phyloP scores from a whole-genome alignment of 139 green algal genomes.

The Chlorella sp. region DNA sequence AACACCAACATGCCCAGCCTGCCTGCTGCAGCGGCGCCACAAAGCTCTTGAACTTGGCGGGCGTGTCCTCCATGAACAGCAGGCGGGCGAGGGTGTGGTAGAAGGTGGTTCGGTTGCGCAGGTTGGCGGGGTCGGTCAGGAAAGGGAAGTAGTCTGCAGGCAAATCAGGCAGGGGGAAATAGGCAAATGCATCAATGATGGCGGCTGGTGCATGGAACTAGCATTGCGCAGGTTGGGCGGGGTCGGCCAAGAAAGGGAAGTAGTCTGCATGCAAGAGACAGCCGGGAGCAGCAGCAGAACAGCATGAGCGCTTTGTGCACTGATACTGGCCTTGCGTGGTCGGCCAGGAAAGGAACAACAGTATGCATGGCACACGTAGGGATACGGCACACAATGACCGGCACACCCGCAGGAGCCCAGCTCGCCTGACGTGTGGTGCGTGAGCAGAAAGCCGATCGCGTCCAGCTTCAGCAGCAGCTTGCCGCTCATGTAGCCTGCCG shows the following conservation, averaged over 20 bases:
- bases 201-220: too few species aligned
- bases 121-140: constrained; percentile 74
- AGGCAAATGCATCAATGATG: too few species aligned
- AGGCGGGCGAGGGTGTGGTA: constrained; percentile 94
- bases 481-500: constrained; percentile 95
- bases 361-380: too few species aligned
- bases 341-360: too few species aligned
- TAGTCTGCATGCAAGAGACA: neutral
- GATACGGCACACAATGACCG: too few species aligned
- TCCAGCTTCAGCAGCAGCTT: constrained; percentile 98
- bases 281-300: too few species aligned
- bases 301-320: too few species aligned
- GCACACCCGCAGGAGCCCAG: constrained; percentile 49
- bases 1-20: neutral
- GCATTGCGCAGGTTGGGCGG: neutral
- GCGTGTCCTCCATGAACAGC: constrained; percentile 97
- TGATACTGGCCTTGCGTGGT: too few species aligned
- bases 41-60: constrained; percentile 91
- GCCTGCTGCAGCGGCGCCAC: constrained; percentile 90
- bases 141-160: constrained; percentile 36
- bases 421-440: constrained; percentile 84
- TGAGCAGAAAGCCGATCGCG: constrained; percentile 84
- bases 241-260: constrained; percentile 7
- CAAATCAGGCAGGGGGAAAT: neutral
- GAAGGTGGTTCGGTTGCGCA: constrained; percentile 91